phyloP scores from a whole-genome alignment of 176 grass and related monocot genomes.

The Guadua angustifolia region DNA sequence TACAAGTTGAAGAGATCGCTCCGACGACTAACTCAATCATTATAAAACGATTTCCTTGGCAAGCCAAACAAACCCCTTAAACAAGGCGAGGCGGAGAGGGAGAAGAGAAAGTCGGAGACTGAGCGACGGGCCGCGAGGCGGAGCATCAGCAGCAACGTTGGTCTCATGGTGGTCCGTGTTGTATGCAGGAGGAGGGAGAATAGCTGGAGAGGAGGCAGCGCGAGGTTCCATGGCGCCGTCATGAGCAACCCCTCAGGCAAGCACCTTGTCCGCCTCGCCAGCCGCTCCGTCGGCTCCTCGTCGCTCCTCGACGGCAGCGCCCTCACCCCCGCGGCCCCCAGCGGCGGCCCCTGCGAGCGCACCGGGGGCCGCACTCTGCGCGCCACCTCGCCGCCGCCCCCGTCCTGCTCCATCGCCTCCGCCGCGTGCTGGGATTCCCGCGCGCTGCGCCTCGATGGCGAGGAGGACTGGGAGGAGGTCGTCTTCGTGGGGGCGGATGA shows the following conservation, averaged over 20 bases:
- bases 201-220: not conserved
- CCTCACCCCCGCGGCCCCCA: not conserved
- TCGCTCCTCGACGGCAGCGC: not conserved
- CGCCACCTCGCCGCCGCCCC: conserved; percentile 42
- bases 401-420: conserved; percentile 21
- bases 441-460: conserved; percentile 18
- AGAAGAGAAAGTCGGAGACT: not conserved
- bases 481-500: not conserved
- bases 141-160: not conserved
- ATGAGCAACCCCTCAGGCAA: conserved; percentile 46
- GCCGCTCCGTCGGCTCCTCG: conserved; percentile 20
- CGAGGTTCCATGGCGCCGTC: conserved; percentile 3
- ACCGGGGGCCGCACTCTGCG: not conserved
- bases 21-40: too few relatives aligned
- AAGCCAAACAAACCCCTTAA: not conserved
- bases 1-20: not conserved
- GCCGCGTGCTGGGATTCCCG: conserved; percentile 34
- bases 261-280: conserved; percentile 49
- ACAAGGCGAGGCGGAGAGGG: not conserved
- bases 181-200: conserved; percentile 33
- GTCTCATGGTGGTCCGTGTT: conserved; percentile 45
- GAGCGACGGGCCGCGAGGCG: not conserved
- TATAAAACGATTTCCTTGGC: not conserved
- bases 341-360: not conserved
- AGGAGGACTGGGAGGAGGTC: conserved; percentile 54